Percentiles rank a stretch among this genome's conserved stretches.
phyloP scores from a whole-genome alignment of 495 filamentous ascomycete species.

The Neohortaea acidophila region DNA sequence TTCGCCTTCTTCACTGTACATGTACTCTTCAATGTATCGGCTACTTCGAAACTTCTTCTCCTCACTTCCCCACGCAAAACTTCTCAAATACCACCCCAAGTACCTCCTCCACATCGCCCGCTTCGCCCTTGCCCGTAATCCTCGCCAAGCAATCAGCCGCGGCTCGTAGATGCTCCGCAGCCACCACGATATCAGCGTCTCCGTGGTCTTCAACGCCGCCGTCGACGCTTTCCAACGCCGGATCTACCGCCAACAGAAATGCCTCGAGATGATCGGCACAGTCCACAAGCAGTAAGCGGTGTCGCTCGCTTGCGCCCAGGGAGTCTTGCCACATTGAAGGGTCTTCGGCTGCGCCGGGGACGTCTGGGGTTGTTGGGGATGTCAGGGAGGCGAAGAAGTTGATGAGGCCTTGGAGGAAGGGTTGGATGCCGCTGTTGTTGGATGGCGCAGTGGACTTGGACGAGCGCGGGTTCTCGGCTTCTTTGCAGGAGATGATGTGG shows the following conservation, averaged over 20 bases:
- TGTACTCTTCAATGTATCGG: no score
- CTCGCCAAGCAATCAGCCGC: constrained; percentile 67
- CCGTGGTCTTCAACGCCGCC: constrained; percentile 22
- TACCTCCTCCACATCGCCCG: constrained; percentile 90
- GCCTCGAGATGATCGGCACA: constrained; percentile 53
- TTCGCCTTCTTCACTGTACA: no score
- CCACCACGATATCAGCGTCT: constrained; percentile 69
- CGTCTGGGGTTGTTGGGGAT: constrained; percentile 31
- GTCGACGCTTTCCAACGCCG: constrained; percentile 22
- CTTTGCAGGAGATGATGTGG: constrained; percentile 57
- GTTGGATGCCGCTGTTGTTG: constrained; percentile 42
- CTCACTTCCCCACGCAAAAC: constrained; percentile 64
- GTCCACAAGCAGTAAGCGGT: constrained; percentile 60
- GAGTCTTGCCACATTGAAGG: constrained; percentile 61
- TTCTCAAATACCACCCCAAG: constrained; percentile 97
- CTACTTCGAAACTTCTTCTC: no score
- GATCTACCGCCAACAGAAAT: constrained; percentile 37
- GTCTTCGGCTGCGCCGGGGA: constrained; percentile 12
- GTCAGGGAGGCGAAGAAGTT: constrained; percentile 60
- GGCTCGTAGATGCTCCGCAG: constrained; percentile 75
- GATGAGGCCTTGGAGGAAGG: constrained; percentile 51
- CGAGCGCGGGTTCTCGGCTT: constrained; percentile 8
- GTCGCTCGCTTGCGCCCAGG: constrained; percentile 77
- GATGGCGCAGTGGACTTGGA: constrained; percentile 8
- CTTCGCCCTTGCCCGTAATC: constrained; percentile 76